A percentile compares a stretch with the other conserved stretches of the same genome.
Evolutionary conservation across 2,329 filamentous ascomycete species (phyloP).

Genomic region (Fusarium fujikuroi): DNA sequence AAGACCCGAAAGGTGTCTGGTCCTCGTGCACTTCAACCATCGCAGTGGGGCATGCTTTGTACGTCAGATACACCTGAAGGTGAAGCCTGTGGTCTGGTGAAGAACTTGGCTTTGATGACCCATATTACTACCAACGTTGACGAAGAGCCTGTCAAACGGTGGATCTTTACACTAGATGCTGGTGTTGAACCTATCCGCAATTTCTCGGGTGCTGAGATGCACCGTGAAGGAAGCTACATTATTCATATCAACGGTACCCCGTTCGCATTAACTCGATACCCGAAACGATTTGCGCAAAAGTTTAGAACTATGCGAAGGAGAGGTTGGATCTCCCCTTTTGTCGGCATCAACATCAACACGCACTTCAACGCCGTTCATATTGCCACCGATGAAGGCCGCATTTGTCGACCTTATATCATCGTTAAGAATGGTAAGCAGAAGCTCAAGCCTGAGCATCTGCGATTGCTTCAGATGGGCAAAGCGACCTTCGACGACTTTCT

Average conservation of each 20-base stretch:
- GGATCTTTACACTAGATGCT: slow-evolving; percentile 87
- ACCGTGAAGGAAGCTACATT: slow-evolving; percentile 83
- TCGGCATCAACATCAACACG: slow-evolving; percentile 95
- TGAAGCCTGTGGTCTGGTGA: slow-evolving; percentile 96
- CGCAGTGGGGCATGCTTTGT: slow-evolving; percentile 98
- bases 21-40: slow-evolving; percentile 93
- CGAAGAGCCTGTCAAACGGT: slow-evolving; percentile 86
- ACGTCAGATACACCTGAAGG: slow-evolving; percentile 98
- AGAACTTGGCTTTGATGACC: slow-evolving; percentile 98
- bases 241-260: slow-evolving; percentile 97
- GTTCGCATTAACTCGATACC: slow-evolving; percentile 84
- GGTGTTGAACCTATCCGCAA: slow-evolving; percentile 81
- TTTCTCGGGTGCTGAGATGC: slow-evolving; percentile 83
- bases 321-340: slow-evolving; percentile 93
- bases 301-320: slow-evolving; percentile 90
- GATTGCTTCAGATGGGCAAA: slow-evolving; percentile 82
- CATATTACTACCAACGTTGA: slow-evolving; percentile 98
- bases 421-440: slow-evolving; percentile 88
- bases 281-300: slow-evolving; percentile 84
- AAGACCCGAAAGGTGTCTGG: slow-evolving; percentile 98
- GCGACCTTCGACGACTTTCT: slow-evolving; percentile 96
- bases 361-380: slow-evolving; percentile 94
- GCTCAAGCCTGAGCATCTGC: slow-evolving; percentile 81
- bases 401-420: slow-evolving; percentile 95
- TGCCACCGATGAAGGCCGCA: slow-evolving; percentile 95